Base-by-base conservation (phyloP, 2,329 filamentous ascomycete species). In the Pyricularia pennisetigena region DNA sequence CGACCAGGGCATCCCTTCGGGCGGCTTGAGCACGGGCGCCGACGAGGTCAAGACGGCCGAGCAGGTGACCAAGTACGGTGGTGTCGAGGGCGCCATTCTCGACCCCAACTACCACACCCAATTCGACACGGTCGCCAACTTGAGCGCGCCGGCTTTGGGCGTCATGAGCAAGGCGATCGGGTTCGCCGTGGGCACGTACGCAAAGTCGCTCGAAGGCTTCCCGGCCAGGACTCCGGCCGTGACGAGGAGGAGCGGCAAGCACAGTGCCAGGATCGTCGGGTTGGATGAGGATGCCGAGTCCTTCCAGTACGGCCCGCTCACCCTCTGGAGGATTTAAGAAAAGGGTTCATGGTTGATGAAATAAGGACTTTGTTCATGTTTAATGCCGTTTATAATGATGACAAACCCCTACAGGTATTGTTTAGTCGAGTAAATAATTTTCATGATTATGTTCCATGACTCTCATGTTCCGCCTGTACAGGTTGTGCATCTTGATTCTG, bases 21-120 rank as follows among this genome's bases (percentile, higher is more conserved):
- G 89, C 29, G 90, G 90, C 14, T 81, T 92, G 69, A 89, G 89
- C 73, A 91, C 89, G 9, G 77, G 80, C 68, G 75, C 75, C 14
- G 86, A 86, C 76, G 85, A 82, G 73, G 73, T 77, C 71, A 86
- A 84, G 76, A 81, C 78, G 0, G 79, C 80, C 32, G 82, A 83
- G 59, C 85, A 91, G 74, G 84, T 80, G 0, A 79, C 78, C 49
- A 76, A 86, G 73, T 91, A 90, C 71, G 88, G 89, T 12, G 89
- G 89, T 24, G 77, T 82, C 71, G 86, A 83, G 10, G 88, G 82
- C 69, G 76, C 80, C 29, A 76, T 80, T 66, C 80, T 80, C 72
- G 78, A 84, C 69, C 71, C 78, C 72, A 79, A 82, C 78, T 82
- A 83, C 76, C 79, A 85, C 75, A 72, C 79, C 69, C 70, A 74